Base-by-base conservation (phyloP, 2,329 filamentous ascomycete species). In the Fusarium metavorans region DNA sequence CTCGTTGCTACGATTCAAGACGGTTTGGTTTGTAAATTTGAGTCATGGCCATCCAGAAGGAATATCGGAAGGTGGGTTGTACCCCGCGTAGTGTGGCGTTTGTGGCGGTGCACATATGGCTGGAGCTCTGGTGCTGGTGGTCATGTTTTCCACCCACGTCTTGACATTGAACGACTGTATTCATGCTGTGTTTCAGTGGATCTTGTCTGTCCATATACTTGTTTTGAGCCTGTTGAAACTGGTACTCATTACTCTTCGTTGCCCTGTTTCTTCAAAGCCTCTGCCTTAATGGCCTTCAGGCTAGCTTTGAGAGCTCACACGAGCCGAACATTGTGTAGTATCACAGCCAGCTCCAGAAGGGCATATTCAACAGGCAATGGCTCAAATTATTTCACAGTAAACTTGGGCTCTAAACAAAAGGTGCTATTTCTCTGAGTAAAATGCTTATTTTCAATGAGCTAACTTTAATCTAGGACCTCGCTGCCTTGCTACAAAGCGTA, bases 231-330 rank as follows among this genome's bases (percentile, higher is more conserved):
- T 25, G 10, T 25, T 18, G 18, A 30, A 54, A 20, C 4, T 14
- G 11, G 18, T 34, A 2, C 50, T 54, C 20, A 5, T 9, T n/a
- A 20, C 30, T 54, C 27, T 32, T 4, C 13, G 32, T 32, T 20
- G 6, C 11, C 4, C 18, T 20, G 11, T 32, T 20, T 5, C 27
- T 14, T 25, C 27, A 60, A 25, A 37, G 50, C 14, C 11, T 20
- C 16, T 30, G n/a, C 56, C 59, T 62, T 66, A 50, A 81, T 81
- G 80, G 71, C 73, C 41, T 67, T 74, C 5, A 66, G 71, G 32
- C 67, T 76, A 27, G 63, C 66, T 39, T 65, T 65, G 20, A 68
- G 64, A 68, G 67, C 77, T 72, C 63, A 73, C 32, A 76, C 71
- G 67, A 76, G 75, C 68, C 59, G 48, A 45, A 43, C 70, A 32